phyloP scores from a whole-genome alignment of 2,329 filamentous ascomycete species.

The Aspergillus clavatus region DNA sequence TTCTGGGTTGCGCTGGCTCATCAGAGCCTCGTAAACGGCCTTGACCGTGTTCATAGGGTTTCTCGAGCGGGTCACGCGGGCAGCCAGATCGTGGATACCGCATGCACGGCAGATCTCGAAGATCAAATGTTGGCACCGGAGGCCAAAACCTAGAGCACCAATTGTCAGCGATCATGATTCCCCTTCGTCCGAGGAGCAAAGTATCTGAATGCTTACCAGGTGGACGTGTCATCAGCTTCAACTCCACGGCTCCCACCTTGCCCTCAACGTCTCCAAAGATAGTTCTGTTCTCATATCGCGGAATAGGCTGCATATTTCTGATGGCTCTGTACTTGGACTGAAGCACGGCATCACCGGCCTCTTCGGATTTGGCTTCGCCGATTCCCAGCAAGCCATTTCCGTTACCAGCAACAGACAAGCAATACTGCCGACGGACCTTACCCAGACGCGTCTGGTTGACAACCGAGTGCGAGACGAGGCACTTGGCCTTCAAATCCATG shows the following conservation, averaged over 20 bases:
- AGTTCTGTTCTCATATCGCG: conserved; percentile 84
- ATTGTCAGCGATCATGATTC: conserved; percentile 10
- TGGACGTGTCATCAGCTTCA: conserved; percentile 75
- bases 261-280: conserved; percentile 78
- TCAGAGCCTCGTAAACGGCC: conserved; percentile 76
- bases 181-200: neutral
- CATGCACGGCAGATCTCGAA: conserved; percentile 88
- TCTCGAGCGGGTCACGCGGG: conserved; percentile 73
- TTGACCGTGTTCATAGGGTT: conserved; percentile 99
- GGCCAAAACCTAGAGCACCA: conserved; percentile 69
- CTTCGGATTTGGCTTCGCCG: conserved; percentile 82
- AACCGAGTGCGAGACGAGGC: conserved; percentile 68
- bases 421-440: conserved; percentile 75
- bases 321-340: conserved; percentile 80
- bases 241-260: conserved; percentile 83
- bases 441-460: conserved; percentile 93
- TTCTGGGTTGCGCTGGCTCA: conserved; percentile 79
- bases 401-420: conserved; percentile 80
- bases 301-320: conserved; percentile 87
- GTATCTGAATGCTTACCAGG: conserved; percentile 68
- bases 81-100: conserved; percentile 82
- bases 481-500: conserved; percentile 59
- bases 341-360: conserved; percentile 59
- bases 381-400: conserved; percentile 78
- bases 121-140: conserved; percentile 84